Evolutionary conservation across 1,139 yeast genomes (phyloP).

Genomic region (Saccharomyces hybrid): DNA sequence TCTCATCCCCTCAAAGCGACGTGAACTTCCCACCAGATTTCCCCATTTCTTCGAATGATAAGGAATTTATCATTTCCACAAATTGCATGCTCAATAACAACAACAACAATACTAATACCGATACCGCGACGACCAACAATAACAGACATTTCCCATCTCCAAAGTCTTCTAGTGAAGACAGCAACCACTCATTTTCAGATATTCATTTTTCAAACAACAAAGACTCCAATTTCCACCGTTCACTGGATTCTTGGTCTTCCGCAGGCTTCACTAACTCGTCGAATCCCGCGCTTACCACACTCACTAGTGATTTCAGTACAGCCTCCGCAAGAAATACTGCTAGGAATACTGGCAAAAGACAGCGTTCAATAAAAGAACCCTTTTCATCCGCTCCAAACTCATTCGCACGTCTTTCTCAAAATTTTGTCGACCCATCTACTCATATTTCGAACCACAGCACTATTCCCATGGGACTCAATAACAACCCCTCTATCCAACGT

Average conservation of each 20-base stretch:
- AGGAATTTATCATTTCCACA: neutral
- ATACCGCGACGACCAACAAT: neutral
- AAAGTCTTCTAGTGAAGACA: neutral
- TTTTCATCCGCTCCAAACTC: neutral
- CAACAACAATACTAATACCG: neutral
- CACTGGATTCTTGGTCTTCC: neutral
- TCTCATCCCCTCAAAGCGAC: neutral
- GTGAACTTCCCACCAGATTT: neutral
- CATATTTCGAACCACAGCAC: neutral
- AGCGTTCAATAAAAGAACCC: neutral
- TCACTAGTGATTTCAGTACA: neutral
- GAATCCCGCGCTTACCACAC: neutral
- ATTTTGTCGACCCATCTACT: neutral
- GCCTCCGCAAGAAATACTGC: neutral
- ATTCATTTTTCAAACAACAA: neutral
- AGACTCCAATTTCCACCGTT: neutral
- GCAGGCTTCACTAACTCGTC: neutral
- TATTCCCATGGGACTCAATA: neutral
- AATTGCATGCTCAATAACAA: neutral
- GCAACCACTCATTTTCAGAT: neutral
- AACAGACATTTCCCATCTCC: neutral
- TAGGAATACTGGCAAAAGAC: neutral
- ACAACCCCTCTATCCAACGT: slow-evolving; percentile 59
- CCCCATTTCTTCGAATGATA: neutral
- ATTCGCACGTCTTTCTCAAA: neutral